These are phyloP conservation scores for Oxytropis ochrocephala DNA, from an alignment of 306 rosid genomes.

Conservation along the genomic window DNA sequence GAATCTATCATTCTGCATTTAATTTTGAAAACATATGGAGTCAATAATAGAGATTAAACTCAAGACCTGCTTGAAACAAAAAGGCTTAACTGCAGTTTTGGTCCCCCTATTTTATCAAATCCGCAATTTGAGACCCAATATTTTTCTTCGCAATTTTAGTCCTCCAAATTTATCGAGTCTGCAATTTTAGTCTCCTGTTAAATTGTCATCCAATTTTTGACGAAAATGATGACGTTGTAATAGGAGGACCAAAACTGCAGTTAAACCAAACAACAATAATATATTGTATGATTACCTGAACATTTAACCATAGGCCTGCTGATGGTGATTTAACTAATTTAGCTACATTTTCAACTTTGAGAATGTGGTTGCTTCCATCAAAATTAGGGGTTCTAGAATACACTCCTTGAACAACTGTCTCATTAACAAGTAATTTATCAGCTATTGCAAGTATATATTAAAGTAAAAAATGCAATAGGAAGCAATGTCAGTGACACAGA, in stretches of 20 bases:
- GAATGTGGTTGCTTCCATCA: constrained; percentile 49
- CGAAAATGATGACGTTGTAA: too few relatives aligned
- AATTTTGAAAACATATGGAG: background rate
- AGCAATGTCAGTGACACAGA: too few relatives aligned
- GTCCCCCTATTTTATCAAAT: too few relatives aligned
- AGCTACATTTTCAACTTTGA: constrained; percentile 40
- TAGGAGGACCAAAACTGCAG: too few relatives aligned
- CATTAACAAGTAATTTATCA: constrained; percentile 26
- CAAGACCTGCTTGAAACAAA: background rate
- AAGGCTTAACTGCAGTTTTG: too few relatives aligned
- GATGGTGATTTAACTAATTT: constrained; percentile 32
- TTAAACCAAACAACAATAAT: background rate
- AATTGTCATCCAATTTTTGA: too few relatives aligned
- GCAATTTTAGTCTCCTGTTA: too few relatives aligned
- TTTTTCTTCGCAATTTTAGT: too few relatives aligned
- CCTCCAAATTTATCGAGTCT: too few relatives aligned
- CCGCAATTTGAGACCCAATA: too few relatives aligned
- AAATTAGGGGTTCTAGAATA: constrained; percentile 47
- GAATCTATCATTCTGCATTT: constrained; percentile 69
- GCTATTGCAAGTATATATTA: background rate
- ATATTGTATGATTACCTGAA: constrained; percentile 48
- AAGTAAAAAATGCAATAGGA: too few relatives aligned
- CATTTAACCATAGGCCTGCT: constrained; percentile 67
- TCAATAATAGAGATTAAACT: background rate
- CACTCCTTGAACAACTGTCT: constrained; percentile 65